These are phyloP conservation scores for Crithidia brevicula DNA, from an alignment of 208 protist genomes.

Conservation along the genomic window DNA sequence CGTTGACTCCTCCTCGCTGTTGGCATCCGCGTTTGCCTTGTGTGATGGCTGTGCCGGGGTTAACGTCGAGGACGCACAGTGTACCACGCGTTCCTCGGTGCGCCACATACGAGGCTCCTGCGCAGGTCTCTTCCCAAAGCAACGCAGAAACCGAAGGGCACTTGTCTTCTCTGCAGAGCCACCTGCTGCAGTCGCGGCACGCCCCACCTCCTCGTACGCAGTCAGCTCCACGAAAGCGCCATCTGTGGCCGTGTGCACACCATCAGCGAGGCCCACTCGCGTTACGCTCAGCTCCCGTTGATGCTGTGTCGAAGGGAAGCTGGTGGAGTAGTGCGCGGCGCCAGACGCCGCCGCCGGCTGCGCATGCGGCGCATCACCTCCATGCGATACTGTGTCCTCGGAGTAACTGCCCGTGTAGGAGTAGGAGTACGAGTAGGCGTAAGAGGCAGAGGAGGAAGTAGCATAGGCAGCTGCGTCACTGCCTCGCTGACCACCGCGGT, in stretches of 20 bases:
- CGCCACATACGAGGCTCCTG: constrained; percentile 16
- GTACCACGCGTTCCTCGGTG: constrained; percentile 13
- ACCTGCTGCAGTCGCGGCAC: background rate
- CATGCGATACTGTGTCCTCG: too few relatives aligned
- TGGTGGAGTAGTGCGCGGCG: constrained; percentile 4
- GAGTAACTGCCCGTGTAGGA: constrained; percentile 27
- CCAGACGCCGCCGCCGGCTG: background rate
- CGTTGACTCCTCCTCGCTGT: background rate
- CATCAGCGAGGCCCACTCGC: background rate
- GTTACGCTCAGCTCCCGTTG: constrained; percentile 5
- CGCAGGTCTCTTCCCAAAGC: constrained; percentile 2
- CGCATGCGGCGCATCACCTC: background rate
- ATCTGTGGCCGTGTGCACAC: background rate
- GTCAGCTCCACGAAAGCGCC: constrained; percentile 12
- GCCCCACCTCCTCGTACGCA: constrained; percentile 36
- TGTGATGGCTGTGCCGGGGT: background rate
- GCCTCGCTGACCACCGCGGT: too few relatives aligned
- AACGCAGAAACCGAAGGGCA: constrained; percentile 6
- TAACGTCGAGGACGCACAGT: background rate
- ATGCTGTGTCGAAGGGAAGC: constrained; percentile 3
- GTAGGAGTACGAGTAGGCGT: constrained; percentile 25
- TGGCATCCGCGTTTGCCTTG: background rate
- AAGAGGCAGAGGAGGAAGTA: constrained; percentile 1
- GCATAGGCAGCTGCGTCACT: too few relatives aligned
- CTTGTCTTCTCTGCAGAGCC: background rate